Base-by-base conservation (phyloP, 495 filamentous ascomycete genomes). In the Penicillium flavigenum region DNA sequence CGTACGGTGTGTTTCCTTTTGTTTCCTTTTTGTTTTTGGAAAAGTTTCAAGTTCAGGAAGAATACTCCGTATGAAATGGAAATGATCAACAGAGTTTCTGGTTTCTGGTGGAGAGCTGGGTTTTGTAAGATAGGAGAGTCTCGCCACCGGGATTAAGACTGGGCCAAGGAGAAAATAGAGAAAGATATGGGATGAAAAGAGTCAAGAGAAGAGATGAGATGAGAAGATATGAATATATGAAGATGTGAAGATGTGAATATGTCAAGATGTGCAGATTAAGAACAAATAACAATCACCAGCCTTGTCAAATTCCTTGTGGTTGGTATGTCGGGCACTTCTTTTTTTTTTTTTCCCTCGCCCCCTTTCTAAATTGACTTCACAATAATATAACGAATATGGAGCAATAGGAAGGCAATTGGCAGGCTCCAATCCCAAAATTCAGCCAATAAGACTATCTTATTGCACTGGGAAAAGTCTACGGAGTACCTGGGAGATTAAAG, bases 41-140 rank as follows among this genome's bases (percentile, higher is more conserved):
- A 3, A 38, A 39, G 36, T 39, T 39, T 39, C 36, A 39, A 17
- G 31, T 16, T n/a, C 38, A 43, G 19, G 16, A 14, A 31, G n/a
- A 47, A 10, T 26, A 26, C 0, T 26, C 24, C 24, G 24, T 26
- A 16, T 4, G 11, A 29, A 26, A 27, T 32, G 10, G 27, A 32
- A 20, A 27, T 43, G 51, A 31, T 42, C 46, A 22, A 22, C 22
- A 32, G 12, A 32, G 24, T 46, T 43, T 41, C 32, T 31, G 27
- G 24, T 46, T 43, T 41, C 32, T 31, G 27, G 27, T 34, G 43
- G 41, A 51, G 26, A 58, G 46, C 20, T 41, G 36, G 43, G 12
- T 26, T 46, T 51, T 39, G n/a, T 39, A 8, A 56, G 48, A 51
- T 49, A 53, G 43, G 53, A 65, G 51, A 36, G 56, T 66, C 36